Evolutionary conservation across 352 stramenopile genomes (phyloP).

Genomic region (Phytophthora niederhauseri): DNA sequence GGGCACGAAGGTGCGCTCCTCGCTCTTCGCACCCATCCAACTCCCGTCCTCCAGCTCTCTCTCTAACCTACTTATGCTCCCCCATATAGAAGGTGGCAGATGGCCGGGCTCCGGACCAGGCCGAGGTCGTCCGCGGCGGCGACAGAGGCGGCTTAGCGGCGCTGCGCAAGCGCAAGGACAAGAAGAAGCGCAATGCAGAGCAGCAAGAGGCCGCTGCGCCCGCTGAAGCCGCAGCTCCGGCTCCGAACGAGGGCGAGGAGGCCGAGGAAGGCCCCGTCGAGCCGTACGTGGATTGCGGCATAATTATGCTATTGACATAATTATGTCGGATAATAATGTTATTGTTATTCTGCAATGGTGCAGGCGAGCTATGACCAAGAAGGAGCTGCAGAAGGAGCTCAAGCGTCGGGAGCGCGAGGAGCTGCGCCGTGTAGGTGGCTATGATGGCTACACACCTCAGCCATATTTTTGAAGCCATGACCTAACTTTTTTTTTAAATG

Average conservation of each 20-base stretch:
- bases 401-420: constrained; percentile 80
- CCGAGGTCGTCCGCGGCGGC: constrained; percentile 42
- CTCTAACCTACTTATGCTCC: constrained; percentile 9
- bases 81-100: constrained; percentile 39
- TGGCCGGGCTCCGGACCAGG: constrained; percentile 26
- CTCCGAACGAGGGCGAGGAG: constrained; percentile 22
- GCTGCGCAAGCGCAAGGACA: constrained; percentile 69
- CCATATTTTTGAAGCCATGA: not conserved
- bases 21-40: not conserved
- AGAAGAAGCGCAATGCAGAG: constrained; percentile 47
- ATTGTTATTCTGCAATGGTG: not conserved
- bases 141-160: constrained; percentile 59
- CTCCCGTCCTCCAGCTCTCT: not conserved
- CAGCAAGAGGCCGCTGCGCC: constrained; percentile 22
- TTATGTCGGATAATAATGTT: constrained; percentile 1
- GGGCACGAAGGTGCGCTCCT: constrained; percentile 35
- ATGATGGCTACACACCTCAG: not conserved
- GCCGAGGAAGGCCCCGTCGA: constrained; percentile 34
- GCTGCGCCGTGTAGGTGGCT: constrained; percentile 53
- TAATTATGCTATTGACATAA: not conserved
- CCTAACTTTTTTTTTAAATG: constrained; percentile 4
- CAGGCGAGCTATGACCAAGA: constrained; percentile 71
- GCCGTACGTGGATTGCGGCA: constrained; percentile 37
- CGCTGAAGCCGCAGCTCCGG: constrained; percentile 17
- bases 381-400: constrained; percentile 79